Percentiles rank a stretch among this genome's conserved stretches.
Conservation (phyloP, 2,329 filamentous ascomycete genomes). For the Neofusicoccum kwambonambiense region DNA sequence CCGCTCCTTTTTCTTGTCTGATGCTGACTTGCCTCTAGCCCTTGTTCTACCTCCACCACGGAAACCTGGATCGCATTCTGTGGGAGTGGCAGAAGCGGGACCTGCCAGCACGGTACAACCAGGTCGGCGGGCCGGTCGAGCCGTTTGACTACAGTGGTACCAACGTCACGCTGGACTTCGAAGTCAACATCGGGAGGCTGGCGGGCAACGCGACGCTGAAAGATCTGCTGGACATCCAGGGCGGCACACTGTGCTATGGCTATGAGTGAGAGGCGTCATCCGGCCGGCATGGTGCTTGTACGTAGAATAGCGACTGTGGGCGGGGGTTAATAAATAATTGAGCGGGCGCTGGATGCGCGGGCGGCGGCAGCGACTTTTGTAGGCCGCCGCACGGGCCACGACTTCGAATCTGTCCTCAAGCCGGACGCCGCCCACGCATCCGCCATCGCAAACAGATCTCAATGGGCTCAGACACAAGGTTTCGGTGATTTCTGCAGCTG, state of each 20-base stretch:
- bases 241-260: constrained; percentile 25
- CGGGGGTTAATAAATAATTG: background rate
- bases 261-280: constrained; percentile 20
- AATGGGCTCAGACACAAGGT: background rate
- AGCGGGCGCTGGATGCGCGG: background rate
- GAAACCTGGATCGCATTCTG: constrained; percentile 48
- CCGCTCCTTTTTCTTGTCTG: background rate
- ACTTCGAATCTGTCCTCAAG: background rate
- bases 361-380: background rate
- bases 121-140: constrained; percentile 37
- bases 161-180: constrained; percentile 36
- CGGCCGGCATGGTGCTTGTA: background rate
- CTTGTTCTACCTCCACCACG: constrained; percentile 42
- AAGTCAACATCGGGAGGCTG: constrained; percentile 31
- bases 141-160: constrained; percentile 26
- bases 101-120: constrained; percentile 28
- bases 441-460: background rate
- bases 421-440: too few species aligned
- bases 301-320: background rate
- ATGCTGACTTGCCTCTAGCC: constrained; percentile 28
- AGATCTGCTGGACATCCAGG: constrained; percentile 31
- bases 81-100: constrained; percentile 54
- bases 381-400: background rate
- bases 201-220: constrained; percentile 28
- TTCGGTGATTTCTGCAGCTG: background rate